Percentiles rank a stretch among this genome's conserved stretches.
phyloP scores from a whole-genome alignment of 192 early-diverging fungal genomes.

The Mortierella antarctica region DNA sequence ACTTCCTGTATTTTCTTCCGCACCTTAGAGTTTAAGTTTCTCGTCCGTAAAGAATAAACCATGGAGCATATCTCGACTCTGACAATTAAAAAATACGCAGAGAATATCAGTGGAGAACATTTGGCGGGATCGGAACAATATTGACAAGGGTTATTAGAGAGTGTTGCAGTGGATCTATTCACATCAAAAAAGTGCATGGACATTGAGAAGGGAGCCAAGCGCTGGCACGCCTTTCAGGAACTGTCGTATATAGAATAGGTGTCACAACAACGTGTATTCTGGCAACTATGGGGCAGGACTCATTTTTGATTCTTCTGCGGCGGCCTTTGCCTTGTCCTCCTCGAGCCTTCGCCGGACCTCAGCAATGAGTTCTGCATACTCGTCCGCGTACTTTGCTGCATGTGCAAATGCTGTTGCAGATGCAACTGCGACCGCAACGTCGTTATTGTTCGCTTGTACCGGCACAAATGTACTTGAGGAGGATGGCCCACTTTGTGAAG shows the following conservation, averaged over 20 bases:
- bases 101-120: no score
- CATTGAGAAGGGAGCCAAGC: no score
- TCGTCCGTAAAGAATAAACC: constrained; percentile 35
- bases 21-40: constrained; percentile 49
- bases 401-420: constrained; percentile 28
- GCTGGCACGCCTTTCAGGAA: no score
- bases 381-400: constrained; percentile 24
- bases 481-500: neutral
- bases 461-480: constrained; percentile 10
- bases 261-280: neutral
- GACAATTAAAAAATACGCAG: constrained; percentile 28
- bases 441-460: constrained; percentile 29
- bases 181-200: no score
- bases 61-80: constrained; percentile 53
- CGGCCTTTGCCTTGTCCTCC: constrained; percentile 25
- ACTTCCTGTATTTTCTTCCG: neutral
- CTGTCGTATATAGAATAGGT: neutral
- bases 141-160: no score
- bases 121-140: no score
- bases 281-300: neutral
- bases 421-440: constrained; percentile 15
- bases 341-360: constrained; percentile 22
- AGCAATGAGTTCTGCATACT: constrained; percentile 36
- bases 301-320: neutral
- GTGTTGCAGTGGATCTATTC: no score